These are phyloP conservation scores for Paraphoma sp. DNA, from an alignment of 2,329 filamentous ascomycete genomes.

Conservation along the genomic window DNA sequence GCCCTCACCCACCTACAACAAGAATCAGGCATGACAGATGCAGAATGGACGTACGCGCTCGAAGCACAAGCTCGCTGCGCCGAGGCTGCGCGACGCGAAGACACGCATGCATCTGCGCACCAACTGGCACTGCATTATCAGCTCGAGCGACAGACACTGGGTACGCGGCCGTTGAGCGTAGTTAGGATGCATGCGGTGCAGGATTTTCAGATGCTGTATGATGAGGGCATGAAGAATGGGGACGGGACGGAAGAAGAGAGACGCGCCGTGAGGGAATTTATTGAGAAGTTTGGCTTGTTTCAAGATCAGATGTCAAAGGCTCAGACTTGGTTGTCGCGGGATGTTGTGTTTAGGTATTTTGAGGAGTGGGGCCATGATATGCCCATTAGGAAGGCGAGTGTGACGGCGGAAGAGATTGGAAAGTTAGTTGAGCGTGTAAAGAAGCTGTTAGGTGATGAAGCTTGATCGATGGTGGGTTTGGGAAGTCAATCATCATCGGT, in stretches of 20 bases:
- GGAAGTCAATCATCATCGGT: no score
- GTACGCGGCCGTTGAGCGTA: constrained; percentile 7
- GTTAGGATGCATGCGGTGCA: constrained; percentile 2
- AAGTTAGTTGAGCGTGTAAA: constrained; percentile 25
- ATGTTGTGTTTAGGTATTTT: not conserved
- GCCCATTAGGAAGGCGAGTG: constrained; percentile 4
- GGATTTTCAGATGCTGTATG: constrained; percentile 8
- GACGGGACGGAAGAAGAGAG: constrained; percentile 9
- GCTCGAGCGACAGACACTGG: constrained; percentile 6
- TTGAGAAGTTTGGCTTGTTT: constrained; percentile 3
- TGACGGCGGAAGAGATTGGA: constrained; percentile 5
- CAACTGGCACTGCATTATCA: constrained; percentile 4
- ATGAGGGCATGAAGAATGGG: constrained; percentile 6
- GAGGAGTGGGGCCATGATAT: constrained; percentile 8
- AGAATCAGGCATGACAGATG: constrained; percentile 10
- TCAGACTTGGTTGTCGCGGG: constrained; percentile 3
- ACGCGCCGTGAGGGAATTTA: constrained; percentile 3
- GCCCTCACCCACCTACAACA: constrained; percentile 9
- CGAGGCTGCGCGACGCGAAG: not conserved
- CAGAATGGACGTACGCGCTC: constrained; percentile 8
- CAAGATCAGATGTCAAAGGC: constrained; percentile 7
- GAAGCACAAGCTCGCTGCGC: not conserved
- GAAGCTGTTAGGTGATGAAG: not conserved
- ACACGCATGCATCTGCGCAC: constrained; percentile 11
- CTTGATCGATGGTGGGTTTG: no score